A percentile compares a stretch with the other conserved stretches of the same genome.
Conservation (phyloP, 768 basidiomycete genomes). For the Calocybe indica region DNA sequence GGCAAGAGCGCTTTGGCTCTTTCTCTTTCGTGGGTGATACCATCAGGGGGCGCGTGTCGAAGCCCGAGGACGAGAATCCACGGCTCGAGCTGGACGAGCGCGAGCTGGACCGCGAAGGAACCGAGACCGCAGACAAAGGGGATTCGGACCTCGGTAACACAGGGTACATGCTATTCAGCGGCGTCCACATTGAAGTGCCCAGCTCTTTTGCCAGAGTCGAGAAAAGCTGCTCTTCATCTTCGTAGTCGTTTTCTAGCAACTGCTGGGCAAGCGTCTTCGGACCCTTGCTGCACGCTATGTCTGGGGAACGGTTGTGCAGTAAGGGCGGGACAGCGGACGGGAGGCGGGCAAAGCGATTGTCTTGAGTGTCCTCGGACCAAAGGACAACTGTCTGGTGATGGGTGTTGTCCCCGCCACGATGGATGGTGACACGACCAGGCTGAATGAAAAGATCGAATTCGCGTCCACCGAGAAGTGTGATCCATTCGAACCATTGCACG, state of each 20-base stretch:
- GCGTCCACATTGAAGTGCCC: slow-evolving; percentile 63
- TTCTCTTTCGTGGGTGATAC: slow-evolving; percentile 21
- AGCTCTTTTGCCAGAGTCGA: slow-evolving; percentile 70
- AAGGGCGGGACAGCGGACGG: slow-evolving; percentile 28
- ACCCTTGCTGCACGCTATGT: slow-evolving; percentile 10
- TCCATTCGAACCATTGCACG: slow-evolving; percentile 82
- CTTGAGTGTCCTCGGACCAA: slow-evolving; percentile 46
- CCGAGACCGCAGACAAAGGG: slow-evolving; percentile 52
- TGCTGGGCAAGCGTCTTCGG: slow-evolving; percentile 69
- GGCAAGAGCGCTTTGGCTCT: slow-evolving; percentile 50
- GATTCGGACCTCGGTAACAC: slow-evolving; percentile 46
- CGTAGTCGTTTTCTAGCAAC: slow-evolving; percentile 63
- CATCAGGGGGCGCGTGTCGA: slow-evolving; percentile 38
- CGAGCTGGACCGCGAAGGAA: slow-evolving; percentile 65
- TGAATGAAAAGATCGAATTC: slow-evolving; percentile 81
- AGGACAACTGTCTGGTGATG: slow-evolving; percentile 47
- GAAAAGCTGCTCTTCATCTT: slow-evolving; percentile 71
- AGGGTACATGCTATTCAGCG: slow-evolving; percentile 57
- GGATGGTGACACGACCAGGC: slow-evolving; percentile 72
- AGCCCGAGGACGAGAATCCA: slow-evolving; percentile 34
- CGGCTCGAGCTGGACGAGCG: slow-evolving; percentile 58
- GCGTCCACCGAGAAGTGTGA: slow-evolving; percentile 54
- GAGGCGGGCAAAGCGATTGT: background rate
- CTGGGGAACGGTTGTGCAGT: slow-evolving; percentile 7
- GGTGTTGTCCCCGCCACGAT: slow-evolving; percentile 33